Base-by-base conservation (phyloP, 192 early-diverging fungal species). In the Linnemannia hyalina region DNA sequence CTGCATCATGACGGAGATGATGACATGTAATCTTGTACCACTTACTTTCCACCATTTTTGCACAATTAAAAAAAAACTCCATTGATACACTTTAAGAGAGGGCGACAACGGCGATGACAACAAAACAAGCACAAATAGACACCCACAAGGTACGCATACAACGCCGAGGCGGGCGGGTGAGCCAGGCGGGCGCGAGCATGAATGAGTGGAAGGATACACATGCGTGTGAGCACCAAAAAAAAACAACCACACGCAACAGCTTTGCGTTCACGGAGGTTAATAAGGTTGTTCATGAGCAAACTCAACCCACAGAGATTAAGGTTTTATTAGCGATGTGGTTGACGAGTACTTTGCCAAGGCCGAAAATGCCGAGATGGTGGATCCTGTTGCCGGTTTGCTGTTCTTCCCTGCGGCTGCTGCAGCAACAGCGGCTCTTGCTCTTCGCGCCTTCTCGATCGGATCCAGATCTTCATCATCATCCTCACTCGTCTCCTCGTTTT, bases 1-100 rank as follows among this genome's bases (percentile, higher is more conserved):
- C 77, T 93, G 82, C 88, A 92, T 73, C 92, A 92, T 65, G 90
- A 92, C 54, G 92, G 92, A 5, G 92, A 93, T 47, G 90, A 90
- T 46, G 90, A 91, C 69, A 46, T 79, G 68, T 85, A 77, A 80
- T 22, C 68, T 52, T 78, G 72, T 73, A 76, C 70, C 6, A 76
- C 38, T 44, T 54, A 49, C 18, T 52, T 46, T 52, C 49, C 4
- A 16, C 49, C 16, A 20, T 70, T 18, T 72, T 29, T 55, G 18
- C 35, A 40, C 47, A 72, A 60, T 29, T 60, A 79, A 79, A 79
- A 52, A 9, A 72, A 42, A 49, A 42, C n/a, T 41, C 18, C 29
- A 40, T 65, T 65, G 52, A 10, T 46, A 36, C 35, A 35, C 26
- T 52, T 52, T 22, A 18, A 52, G 5, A 22, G 49, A 52, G 5